Evolutionary conservation across 1,139 yeast species (phyloP), one percentile per base, ranked within the genome.

Genomic region (Debaryomyces psychrophilus): DNA sequence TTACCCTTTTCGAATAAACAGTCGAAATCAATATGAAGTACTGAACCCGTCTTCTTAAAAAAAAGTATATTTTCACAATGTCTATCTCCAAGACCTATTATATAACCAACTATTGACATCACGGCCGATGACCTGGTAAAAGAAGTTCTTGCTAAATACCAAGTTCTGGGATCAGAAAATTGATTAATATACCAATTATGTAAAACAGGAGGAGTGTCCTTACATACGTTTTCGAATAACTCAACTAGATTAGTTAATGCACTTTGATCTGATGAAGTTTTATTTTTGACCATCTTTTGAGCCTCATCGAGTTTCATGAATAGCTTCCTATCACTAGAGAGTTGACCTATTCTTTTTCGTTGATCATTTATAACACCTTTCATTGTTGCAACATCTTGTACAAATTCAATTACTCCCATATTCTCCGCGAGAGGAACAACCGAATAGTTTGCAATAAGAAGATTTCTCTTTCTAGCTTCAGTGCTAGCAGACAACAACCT

Each of bases 21-120:
- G 61, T 95, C 98, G 65, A 93, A 95, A 66, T 95, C 99, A 48
- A 95, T 97, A 64, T 95, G 99, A 52, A 95, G 69, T 0, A 90
- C 82, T 8, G 83, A 83, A 1, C 99, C 99, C 2, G 83, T 79
- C 37, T 77, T 79, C 54, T 86, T 85, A 58, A 86, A 81, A 41
- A 93, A 71, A 45, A 95, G 67, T 22, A 95, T 81, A 60, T 95
- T 95, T 60, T 95, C 99, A 58, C 96, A 88, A 62, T 95, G 99
- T 26, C 99, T 76, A 65, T 95, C 99, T 17, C 99, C 99, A 43
- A 95, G 76, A 5, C 96, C 95, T 38, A 87, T 74, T 47, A 93
- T 83, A 61, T 88, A 90, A 0, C 99, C 99, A 6, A 93, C 96
- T 73, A 95, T 90, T 0, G 98, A 92, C 99, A 95, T 95, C 0